A percentile compares a stretch with the other conserved stretches of the same genome.
phyloP scores from a whole-genome alignment of 441 rosid genomes.

The Adansonia madagascariensis region DNA sequence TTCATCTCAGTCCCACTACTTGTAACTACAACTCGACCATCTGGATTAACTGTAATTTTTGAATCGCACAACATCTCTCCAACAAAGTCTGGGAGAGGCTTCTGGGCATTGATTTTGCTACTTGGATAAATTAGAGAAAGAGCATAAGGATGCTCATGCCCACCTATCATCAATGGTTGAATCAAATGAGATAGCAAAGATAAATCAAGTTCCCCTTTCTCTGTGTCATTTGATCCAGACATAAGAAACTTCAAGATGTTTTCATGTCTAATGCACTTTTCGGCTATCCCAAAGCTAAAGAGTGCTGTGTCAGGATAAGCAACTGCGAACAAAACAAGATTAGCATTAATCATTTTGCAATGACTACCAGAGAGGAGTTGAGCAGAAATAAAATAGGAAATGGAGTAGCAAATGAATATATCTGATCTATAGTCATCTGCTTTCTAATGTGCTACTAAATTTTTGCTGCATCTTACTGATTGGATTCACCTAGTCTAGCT shows the following conservation, averaged over 20 bases:
- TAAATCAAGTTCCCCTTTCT: conserved; percentile 56
- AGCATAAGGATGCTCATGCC: conserved; percentile 39
- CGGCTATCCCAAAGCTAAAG: conserved; percentile 60
- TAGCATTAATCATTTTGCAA: not conserved
- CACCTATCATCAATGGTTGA: conserved; percentile 46
- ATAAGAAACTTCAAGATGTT: conserved; percentile 56
- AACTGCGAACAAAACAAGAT: conserved; percentile 47
- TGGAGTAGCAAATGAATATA: not conserved
- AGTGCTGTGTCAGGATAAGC: conserved; percentile 41
- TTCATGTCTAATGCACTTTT: conserved; percentile 55
- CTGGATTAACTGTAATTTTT: conserved; percentile 56
- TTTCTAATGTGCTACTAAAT: not conserved
- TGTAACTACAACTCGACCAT: conserved; percentile 59
- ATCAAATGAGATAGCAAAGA: conserved; percentile 52
- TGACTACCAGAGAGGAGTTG: not conserved
- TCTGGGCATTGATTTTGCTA: conserved; percentile 38
- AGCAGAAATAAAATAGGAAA: not conserved
- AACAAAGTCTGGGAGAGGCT: conserved; percentile 64
- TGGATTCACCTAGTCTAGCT: conserved; percentile 18
- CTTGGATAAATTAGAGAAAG: conserved; percentile 62
- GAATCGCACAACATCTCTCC: conserved; percentile 60
- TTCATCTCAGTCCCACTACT: conserved; percentile 55
- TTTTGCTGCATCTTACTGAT: not conserved
- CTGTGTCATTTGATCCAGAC: conserved; percentile 56
- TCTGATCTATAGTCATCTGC: not conserved